Percentiles rank a stretch among this genome's conserved stretches.
phyloP scores from a whole-genome alignment of 2,329 filamentous ascomycete genomes.

The Colletotrichum godetiae region DNA sequence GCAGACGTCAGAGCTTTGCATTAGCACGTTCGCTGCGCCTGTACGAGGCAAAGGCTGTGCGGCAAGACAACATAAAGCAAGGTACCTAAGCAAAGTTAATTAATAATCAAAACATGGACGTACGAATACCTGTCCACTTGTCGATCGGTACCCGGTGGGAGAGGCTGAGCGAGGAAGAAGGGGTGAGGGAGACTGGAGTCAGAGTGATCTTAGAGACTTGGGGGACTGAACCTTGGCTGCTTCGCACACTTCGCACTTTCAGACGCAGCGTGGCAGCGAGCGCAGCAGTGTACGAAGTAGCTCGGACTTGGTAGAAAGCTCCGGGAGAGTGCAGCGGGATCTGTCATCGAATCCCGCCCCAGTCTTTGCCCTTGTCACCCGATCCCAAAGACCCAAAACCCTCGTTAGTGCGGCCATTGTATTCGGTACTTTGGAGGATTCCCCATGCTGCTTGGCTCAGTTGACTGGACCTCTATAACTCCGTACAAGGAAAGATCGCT shows the following conservation, averaged over 20 bases:
- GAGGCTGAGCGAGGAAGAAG: background rate
- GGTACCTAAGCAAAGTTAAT: background rate
- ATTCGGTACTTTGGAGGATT: background rate
- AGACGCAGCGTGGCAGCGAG: background rate
- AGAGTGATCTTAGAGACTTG: background rate
- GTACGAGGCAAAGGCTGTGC: background rate
- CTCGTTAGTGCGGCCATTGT: background rate
- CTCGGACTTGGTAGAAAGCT: constrained; percentile 27
- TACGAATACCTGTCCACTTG: background rate
- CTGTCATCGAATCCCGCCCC: constrained; percentile 23
- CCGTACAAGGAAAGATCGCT: too few species aligned
- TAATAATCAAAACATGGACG: background rate
- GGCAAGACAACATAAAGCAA: background rate
- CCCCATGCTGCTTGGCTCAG: too few species aligned
- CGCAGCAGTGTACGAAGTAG: background rate
- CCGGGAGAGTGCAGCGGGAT: constrained; percentile 24
- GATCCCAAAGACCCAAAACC: background rate
- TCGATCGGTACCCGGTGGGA: background rate
- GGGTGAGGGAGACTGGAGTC: background rate
- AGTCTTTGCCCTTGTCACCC: background rate
- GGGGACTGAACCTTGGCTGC: background rate
- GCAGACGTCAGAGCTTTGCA: constrained; percentile 6
- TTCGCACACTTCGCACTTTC: background rate
- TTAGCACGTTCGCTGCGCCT: background rate
- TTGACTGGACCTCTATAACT: too few species aligned